Base-by-base conservation (phyloP, 2,329 filamentous ascomycete genomes). In the Cordyceps cicadae region DNA sequence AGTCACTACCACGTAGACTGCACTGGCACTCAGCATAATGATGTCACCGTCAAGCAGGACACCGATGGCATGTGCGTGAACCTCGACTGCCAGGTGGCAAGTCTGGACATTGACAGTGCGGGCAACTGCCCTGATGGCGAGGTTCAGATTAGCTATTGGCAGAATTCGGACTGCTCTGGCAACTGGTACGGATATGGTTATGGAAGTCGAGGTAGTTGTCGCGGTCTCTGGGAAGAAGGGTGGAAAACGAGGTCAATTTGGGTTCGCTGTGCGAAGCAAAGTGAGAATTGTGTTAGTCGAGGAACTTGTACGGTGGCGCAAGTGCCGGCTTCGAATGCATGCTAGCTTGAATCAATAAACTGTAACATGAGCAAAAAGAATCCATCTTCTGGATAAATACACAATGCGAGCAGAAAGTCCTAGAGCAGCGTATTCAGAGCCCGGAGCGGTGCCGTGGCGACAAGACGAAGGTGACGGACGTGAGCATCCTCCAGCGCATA, bases 51-150 rank as follows among this genome's bases (percentile, higher is more conserved):
- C 15, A 24, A 48, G 32, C 9, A 11, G 19, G 17, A 50, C 17
- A 49, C 32, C 3, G 41, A 63, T 9, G 53, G 58, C 15, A 8
- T 29, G 4, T 63, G 62, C 50, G 37, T 63, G n/a, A 37, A 63
- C 45, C 54, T 57, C 7, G 46, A 63, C 26, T 63, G 62, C 39
- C 54, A 56, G 21, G 48, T 59, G 15, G 48, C 14, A 5, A 52
- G 48, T n/a, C 56, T 59, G 15, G 56, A 59, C n/a, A 59, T 59
- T 12, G 49, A 3, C 5, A n/a, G 6, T 24, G 48, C n/a, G 7
- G 56, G 48, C 2, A 53, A 45, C 7, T 59, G 56, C 39, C 48
- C 56, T 3, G 45, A 59, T 17, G 56, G 56, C 37, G 21, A 53
- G 34, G 56, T 59, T 8, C 56, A 34, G 11, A 34, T 34, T 34